phyloP scores from a whole-genome alignment of 306 rosid genomes.

The Luffa acutangula region DNA sequence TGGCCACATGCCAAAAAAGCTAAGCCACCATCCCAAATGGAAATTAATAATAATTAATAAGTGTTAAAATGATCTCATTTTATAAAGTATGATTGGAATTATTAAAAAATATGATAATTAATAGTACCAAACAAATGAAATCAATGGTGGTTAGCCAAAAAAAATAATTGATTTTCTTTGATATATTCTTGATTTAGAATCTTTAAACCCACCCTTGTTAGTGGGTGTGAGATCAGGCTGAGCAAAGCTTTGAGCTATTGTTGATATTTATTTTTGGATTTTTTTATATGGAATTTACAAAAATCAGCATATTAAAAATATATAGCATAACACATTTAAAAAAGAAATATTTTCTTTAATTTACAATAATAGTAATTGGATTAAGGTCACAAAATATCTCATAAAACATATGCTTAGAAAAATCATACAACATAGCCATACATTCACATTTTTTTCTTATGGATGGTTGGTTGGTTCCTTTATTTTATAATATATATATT shows the following conservation, averaged over 20 bases:
- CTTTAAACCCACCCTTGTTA: not conserved
- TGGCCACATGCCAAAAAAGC: constrained; percentile 3
- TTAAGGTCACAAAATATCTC: not conserved
- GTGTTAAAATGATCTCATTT: not conserved
- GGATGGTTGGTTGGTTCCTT: not conserved
- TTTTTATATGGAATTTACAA: not conserved
- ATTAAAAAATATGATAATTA: not conserved
- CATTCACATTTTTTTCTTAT: no score
- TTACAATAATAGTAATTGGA: not conserved
- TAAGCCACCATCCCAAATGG: not conserved
- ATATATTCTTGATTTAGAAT: constrained; percentile 1
- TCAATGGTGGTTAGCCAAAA: not conserved
- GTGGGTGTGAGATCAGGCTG: not conserved
- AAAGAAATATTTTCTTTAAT: not conserved
- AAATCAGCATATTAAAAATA: not conserved
- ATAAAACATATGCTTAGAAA: no score
- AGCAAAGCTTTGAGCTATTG: not conserved
- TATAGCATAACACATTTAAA: not conserved
- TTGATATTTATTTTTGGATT: not conserved
- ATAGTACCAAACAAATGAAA: not conserved
- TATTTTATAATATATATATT: not conserved
- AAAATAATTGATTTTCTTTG: not conserved
- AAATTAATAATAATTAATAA: not conserved
- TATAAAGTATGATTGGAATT: not conserved
- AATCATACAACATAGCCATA: no score